Conservation (phyloP, 352 stramenopile genomes). For the Phytophthora pisi region DNA sequence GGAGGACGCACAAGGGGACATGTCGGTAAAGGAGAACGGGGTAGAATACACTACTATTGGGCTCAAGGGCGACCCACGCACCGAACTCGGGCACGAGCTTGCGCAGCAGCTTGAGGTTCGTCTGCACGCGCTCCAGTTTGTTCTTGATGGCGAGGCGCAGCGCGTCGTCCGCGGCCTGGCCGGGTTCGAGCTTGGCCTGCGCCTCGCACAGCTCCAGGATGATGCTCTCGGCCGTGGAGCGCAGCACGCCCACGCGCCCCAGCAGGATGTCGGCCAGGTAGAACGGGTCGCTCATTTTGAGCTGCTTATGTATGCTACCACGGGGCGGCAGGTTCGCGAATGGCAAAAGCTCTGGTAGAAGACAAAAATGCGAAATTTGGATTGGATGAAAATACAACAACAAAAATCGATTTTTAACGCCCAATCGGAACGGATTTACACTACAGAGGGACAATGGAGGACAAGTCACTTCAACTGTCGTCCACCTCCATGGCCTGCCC, state of each 20-base stretch:
- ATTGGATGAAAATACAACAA: conserved; percentile 38
- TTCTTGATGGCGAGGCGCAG: conserved; percentile 83
- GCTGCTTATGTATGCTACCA: background rate
- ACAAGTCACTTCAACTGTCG: conserved; percentile 41
- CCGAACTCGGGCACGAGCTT: conserved; percentile 86
- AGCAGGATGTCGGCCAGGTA: conserved; percentile 87
- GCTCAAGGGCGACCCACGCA: conserved; percentile 18
- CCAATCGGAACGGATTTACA: conserved; percentile 26
- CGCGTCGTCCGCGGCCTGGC: conserved; percentile 59
- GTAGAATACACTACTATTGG: background rate
- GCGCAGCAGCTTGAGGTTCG: conserved; percentile 83
- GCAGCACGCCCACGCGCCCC: conserved; percentile 81
- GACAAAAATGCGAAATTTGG: background rate
- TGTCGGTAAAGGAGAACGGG: too few species aligned
- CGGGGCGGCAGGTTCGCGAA: conserved; percentile 7
- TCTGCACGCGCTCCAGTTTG: conserved; percentile 87
- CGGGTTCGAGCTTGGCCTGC: conserved; percentile 64
- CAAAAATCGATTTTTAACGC: conserved; percentile 31
- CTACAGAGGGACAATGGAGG: conserved; percentile 3
- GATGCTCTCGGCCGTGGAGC: conserved; percentile 86
- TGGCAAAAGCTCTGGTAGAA: background rate
- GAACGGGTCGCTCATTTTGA: conserved; percentile 84
- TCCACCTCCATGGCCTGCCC: conserved; percentile 34
- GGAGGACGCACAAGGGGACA: too few species aligned
- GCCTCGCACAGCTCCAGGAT: conserved; percentile 83